A percentile compares a stretch with the other conserved stretches of the same genome.
phyloP scores from a whole-genome alignment of 495 filamentous ascomycete genomes.

The Talaromyces thailandensis region DNA sequence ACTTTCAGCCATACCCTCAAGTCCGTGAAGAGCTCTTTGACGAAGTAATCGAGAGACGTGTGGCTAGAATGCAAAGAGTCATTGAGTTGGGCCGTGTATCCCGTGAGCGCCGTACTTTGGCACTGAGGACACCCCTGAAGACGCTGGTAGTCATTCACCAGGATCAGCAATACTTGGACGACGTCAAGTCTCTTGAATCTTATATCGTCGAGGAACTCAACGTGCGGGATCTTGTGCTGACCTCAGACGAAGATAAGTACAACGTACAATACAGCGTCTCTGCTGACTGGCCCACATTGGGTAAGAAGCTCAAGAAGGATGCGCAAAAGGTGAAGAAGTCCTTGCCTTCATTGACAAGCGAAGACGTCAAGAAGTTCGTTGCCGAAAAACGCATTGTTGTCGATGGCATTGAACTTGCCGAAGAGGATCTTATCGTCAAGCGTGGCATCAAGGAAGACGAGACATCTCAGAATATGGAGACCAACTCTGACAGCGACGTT shows the following conservation, averaged over 20 bases:
- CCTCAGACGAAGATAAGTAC: constrained; percentile 81
- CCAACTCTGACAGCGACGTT: constrained; percentile 76
- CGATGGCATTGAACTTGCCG: constrained; percentile 71
- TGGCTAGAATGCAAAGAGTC: constrained; percentile 87
- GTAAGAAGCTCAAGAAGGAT: constrained; percentile 95
- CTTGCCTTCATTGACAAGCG: constrained; percentile 66
- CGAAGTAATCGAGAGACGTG: constrained; percentile 72
- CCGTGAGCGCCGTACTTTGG: constrained; percentile 75
- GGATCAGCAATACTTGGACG: constrained; percentile 73
- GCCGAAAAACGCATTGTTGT: constrained; percentile 62
- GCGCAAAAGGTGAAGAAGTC: constrained; percentile 84
- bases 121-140: constrained; percentile 84
- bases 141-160: constrained; percentile 83
- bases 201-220: constrained; percentile 93
- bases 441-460: constrained; percentile 62
- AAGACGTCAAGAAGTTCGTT: constrained; percentile 69
- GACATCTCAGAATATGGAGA: constrained; percentile 62
- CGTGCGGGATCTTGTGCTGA: constrained; percentile 73
- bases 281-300: constrained; percentile 88
- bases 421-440: constrained; percentile 77
- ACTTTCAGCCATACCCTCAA: constrained; percentile 86
- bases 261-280: constrained; percentile 80
- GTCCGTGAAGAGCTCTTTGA: constrained; percentile 85
- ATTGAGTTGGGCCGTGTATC: constrained; percentile 84
- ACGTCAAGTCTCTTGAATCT: constrained; percentile 70